A percentile compares a stretch with the other conserved stretches of the same genome.
phyloP scores from a whole-genome alignment of 2,329 filamentous ascomycete genomes.

The Phaeosphaeria sp. region DNA sequence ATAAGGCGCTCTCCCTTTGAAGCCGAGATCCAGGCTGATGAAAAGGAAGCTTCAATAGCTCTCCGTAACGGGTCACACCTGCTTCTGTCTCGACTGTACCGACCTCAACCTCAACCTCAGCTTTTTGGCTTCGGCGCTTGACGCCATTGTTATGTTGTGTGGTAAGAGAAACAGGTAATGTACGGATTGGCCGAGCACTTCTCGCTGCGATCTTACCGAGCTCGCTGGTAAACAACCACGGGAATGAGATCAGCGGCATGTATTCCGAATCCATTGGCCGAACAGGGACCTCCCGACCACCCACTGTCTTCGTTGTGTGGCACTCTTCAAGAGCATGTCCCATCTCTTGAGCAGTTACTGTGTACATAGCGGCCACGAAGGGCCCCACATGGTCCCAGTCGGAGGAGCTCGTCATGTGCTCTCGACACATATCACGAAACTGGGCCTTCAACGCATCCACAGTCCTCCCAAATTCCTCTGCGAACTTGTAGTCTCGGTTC shows the following conservation, averaged over 20 bases:
- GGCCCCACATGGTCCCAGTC: constrained; percentile 63
- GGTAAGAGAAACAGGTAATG: background rate
- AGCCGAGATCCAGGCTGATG: constrained; percentile 36
- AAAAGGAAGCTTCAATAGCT: too few species aligned
- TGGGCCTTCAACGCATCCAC: constrained; percentile 70
- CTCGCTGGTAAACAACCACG: constrained; percentile 83
- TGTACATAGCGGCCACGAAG: constrained; percentile 88
- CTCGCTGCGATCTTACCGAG: constrained; percentile 71
- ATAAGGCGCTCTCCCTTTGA: too few species aligned
- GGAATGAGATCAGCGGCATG: constrained; percentile 89
- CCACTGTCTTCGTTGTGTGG: constrained; percentile 47
- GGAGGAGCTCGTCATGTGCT: constrained; percentile 52
- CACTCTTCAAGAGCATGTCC: constrained; percentile 63
- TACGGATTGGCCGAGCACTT: background rate
- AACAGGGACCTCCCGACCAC: constrained; percentile 45
- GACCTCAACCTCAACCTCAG: background rate
- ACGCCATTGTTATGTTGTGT: background rate
- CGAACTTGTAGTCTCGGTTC: constrained; percentile 81
- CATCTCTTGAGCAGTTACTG: constrained; percentile 75
- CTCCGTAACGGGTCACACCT: constrained; percentile 43
- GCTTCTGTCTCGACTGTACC: constrained; percentile 37
- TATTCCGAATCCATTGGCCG: constrained; percentile 56
- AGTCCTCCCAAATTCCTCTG: constrained; percentile 79
- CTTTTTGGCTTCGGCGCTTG: background rate
- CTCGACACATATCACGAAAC: constrained; percentile 72